Conservation (phyloP, 768 basidiomycete genomes). For the Termitomyces sp. region DNA sequence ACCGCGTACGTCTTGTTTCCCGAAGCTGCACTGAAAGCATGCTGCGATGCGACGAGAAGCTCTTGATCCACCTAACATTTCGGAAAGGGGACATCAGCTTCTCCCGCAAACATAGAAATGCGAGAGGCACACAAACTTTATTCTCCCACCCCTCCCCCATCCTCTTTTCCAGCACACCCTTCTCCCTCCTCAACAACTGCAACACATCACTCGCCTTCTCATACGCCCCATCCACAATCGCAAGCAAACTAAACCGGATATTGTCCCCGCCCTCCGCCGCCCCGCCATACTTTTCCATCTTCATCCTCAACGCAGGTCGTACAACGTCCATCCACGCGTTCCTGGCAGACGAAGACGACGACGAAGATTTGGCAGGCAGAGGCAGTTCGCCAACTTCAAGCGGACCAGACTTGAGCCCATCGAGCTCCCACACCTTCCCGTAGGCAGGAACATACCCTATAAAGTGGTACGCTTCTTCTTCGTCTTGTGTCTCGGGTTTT, state of each 20-base stretch:
- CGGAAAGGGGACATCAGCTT: background rate
- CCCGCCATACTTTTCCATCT: conserved; percentile 56
- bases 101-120: background rate
- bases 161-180: conserved; percentile 36
- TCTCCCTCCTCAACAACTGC: conserved; percentile 48
- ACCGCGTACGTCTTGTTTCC: conserved; percentile 29
- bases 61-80: conserved; percentile 32
- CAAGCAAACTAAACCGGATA: conserved; percentile 58
- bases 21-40: conserved; percentile 23
- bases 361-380: conserved; percentile 4
- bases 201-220: conserved; percentile 44
- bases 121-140: conserved; percentile 21
- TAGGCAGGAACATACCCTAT: conserved; percentile 59
- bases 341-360: background rate
- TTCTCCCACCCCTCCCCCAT: conserved; percentile 34
- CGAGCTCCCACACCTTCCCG: conserved; percentile 69
- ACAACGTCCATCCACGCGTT: conserved; percentile 55
- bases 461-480: conserved; percentile 54
- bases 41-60: conserved; percentile 23
- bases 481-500: conserved; percentile 16
- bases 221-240: conserved; percentile 50
- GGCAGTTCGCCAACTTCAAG: conserved; percentile 59
- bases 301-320: conserved; percentile 52
- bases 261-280: conserved; percentile 35
- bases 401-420: conserved; percentile 57